phyloP scores from a whole-genome alignment of 352 stramenopile genomes.

The Phytophthora hybrid region DNA sequence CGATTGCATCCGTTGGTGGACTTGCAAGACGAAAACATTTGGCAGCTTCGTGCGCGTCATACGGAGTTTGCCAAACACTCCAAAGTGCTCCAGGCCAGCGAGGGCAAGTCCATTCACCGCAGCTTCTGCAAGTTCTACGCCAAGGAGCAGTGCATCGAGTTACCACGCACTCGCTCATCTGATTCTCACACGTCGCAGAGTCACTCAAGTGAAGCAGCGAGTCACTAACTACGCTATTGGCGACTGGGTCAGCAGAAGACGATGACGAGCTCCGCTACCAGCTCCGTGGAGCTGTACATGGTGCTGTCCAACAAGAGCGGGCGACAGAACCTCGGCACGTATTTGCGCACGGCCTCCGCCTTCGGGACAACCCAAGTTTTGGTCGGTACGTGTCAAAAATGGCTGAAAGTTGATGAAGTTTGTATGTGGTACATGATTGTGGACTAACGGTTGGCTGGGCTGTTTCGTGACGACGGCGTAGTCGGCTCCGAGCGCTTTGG shows the following conservation, averaged over 20 bases:
- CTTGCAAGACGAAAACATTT: conserved; percentile 29
- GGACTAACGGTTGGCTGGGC: conserved; percentile 21
- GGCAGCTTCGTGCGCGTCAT: conserved; percentile 22
- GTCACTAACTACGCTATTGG: conserved; percentile 2
- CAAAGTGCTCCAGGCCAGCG: conserved; percentile 64
- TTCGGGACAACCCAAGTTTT: conserved; percentile 80
- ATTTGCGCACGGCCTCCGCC: conserved; percentile 74
- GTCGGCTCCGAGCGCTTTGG: conserved; percentile 82
- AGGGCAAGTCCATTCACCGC: conserved; percentile 44
- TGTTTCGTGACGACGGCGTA: conserved; percentile 23
- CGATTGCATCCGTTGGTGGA: conserved; percentile 26
- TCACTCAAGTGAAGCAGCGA: conserved; percentile 31
- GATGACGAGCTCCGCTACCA: conserved; percentile 18
- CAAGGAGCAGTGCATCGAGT: conserved; percentile 60
- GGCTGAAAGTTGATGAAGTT: background rate
- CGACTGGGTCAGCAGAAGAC: conserved; percentile 22
- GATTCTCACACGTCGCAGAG: conserved; percentile 44
- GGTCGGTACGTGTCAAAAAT: conserved; percentile 55
- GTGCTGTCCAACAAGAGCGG: conserved; percentile 80
- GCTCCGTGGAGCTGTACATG: conserved; percentile 62
- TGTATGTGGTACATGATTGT: background rate
- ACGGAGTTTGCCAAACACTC: conserved; percentile 58
- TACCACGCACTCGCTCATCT: conserved; percentile 38
- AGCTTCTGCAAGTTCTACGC: conserved; percentile 79
- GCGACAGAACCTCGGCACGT: conserved; percentile 83